A percentile compares a stretch with the other conserved stretches of the same genome.
These are phyloP conservation scores for Colletotrichum orbiculare DNA, from an alignment of 2,329 filamentous ascomycete genomes.

Conservation along the genomic window DNA sequence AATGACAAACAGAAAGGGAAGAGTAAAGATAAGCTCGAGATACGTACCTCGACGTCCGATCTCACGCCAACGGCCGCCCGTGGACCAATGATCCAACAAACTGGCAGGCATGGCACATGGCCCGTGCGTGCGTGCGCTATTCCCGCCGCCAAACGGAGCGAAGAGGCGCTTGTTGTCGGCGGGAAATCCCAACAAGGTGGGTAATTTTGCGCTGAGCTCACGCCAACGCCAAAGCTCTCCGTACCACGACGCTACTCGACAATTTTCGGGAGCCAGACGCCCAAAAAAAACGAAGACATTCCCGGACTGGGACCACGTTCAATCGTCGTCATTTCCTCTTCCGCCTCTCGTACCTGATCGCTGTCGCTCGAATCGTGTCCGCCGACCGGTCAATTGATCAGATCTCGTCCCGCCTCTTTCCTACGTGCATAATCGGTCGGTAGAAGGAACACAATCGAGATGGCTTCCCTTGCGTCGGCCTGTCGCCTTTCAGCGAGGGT, in stretches of 20 bases:
- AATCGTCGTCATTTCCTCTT: neutral
- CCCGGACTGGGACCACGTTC: slow-evolving; percentile 5
- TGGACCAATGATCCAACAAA: slow-evolving; percentile 15
- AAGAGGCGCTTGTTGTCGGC: neutral
- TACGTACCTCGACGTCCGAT: slow-evolving; percentile 21
- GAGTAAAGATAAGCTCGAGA: slow-evolving; percentile 6
- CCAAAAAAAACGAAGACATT: slow-evolving; percentile 15
- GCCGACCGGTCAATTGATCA: slow-evolving; percentile 1
- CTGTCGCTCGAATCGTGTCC: neutral
- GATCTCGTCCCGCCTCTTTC: neutral
- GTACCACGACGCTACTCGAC: slow-evolving; percentile 8
- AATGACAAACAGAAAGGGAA: slow-evolving; percentile 1
- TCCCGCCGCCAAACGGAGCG: neutral
- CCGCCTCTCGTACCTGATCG: neutral
- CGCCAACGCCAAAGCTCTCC: slow-evolving; percentile 27
- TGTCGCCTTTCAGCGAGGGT: slow-evolving; percentile 73
- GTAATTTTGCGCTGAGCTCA: slow-evolving; percentile 18
- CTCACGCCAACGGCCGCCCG: slow-evolving; percentile 12
- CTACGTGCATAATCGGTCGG: slow-evolving; percentile 3
- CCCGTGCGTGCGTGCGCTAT: slow-evolving; percentile 12
- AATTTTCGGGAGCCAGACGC: slow-evolving; percentile 15
- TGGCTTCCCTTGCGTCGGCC: slow-evolving; percentile 75
- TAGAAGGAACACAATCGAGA: slow-evolving; percentile 46
- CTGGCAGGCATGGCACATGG: neutral
- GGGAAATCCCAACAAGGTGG: slow-evolving; percentile 34